Conservation (phyloP, 2,329 filamentous ascomycete genomes). For the Calonectria hongkongensis region DNA sequence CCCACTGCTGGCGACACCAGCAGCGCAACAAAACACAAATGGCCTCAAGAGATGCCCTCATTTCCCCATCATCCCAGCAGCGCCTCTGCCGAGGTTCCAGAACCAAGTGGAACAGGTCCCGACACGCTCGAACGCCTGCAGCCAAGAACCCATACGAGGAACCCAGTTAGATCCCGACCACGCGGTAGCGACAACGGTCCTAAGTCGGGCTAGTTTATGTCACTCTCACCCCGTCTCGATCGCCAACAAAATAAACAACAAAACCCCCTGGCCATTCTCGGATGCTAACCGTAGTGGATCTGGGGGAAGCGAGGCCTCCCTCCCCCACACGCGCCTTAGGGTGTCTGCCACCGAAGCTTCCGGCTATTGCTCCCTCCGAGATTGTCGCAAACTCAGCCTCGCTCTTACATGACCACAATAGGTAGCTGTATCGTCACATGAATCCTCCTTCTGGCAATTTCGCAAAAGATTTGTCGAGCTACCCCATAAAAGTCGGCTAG, state of each 20-base stretch:
- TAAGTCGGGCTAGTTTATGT: conserved; percentile 5
- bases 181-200: background rate
- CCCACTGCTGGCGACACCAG: no score
- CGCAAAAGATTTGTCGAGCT: no score
- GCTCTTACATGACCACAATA: no score
- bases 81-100: no score
- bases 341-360: conserved; percentile 2
- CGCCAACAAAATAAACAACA: background rate
- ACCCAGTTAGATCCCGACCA: background rate
- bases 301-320: background rate
- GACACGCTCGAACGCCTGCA: no score
- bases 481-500: no score
- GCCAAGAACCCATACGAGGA: background rate
- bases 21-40: no score
- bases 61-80: no score
- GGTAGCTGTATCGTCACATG: no score
- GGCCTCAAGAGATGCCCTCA: no score
- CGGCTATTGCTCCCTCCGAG: conserved; percentile 4
- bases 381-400: background rate
- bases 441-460: no score
- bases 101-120: no score
- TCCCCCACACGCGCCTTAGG: background rate
- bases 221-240: conserved; percentile 6
- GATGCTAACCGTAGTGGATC: conserved; percentile 15
- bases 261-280: conserved; percentile 3